These are phyloP conservation scores for Penicillium malachiteum DNA, from an alignment of 495 filamentous ascomycete genomes.

Conservation along the genomic window DNA sequence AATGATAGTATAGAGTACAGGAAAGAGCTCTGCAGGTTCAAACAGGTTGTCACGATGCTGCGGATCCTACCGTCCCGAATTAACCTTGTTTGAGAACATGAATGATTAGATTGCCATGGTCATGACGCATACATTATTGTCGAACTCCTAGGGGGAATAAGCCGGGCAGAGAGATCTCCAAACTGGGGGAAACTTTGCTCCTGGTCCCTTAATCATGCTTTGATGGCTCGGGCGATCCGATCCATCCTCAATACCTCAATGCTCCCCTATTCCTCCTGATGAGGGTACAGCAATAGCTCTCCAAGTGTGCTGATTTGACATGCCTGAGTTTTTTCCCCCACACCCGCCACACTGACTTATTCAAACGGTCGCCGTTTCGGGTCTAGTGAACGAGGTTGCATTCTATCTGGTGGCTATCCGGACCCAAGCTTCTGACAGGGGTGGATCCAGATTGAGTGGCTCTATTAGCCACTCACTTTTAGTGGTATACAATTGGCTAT, in stretches of 20 bases:
- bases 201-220: conserved; percentile 14
- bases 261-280: not conserved
- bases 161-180: not conserved
- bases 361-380: conserved; percentile 33
- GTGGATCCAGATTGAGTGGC: conserved; percentile 19
- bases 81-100: conserved; percentile 8
- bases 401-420: conserved; percentile 40
- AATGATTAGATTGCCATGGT: conserved; percentile 21
- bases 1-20: not conserved
- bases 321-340: conserved; percentile 12
- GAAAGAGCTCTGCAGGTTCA: not conserved
- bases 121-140: conserved; percentile 40
- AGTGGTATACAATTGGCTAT: conserved; percentile 28
- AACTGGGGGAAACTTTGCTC: conserved; percentile 5
- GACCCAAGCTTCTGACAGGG: conserved; percentile 16
- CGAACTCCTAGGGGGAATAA: not conserved
- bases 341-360: conserved; percentile 28
- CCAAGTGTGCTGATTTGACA: conserved; percentile 20
- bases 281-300: conserved; percentile 5
- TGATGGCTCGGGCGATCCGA: conserved; percentile 19
- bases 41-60: too few species aligned
- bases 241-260: conserved; percentile 8
- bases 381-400: conserved; percentile 39
- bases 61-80: conserved; percentile 21
- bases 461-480: conserved; percentile 10